Base-by-base conservation (phyloP, 1,139 yeast genomes). In the Spencermartinsiella ligniputridi region DNA sequence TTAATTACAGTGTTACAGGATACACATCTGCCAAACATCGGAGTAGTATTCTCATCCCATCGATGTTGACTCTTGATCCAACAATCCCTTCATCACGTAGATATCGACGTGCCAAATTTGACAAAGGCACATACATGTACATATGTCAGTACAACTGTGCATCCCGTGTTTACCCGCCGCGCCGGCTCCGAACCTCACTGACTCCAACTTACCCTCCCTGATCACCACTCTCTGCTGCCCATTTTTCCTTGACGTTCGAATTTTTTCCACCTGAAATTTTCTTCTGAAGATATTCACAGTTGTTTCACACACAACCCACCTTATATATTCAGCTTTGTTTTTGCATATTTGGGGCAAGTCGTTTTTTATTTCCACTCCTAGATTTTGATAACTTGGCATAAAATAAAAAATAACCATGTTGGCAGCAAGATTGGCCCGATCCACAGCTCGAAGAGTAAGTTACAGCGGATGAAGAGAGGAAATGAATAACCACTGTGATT, bases 381-480 rank as follows among this genome's bases (percentile, higher is more conserved):
- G 32, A 27, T 27, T 27, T 27, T 6, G 11, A 8, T 22, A 11
- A 22, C 25, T 6, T 20, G 15, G n/a, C n/a, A 35, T 30, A 38
- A 29, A 42, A 15, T 30, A 41, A 39, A 13, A 44, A 11, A 9
- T 27, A 5, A 27, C 15, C 8, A 35, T 46, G 46, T 41, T 45
- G 30, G 49, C 49, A 27, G 37, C 49, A 16, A 46, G 49, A 46
- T 39, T 46, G n/a, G 35, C 47, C 30, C 45, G 49, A 19, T 32
- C 49, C 30, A 42, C 49, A 8, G 32, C 44, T 19, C 40, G 47
- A 34, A 36, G 47, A 29, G 46, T 44, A 39, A 35, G 47, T 42
- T 17, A 12, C n/a, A 11, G 11, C 11, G 25, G 17, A 30, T 8
- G 13, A n/a, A 30, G 13, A 30, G 13, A 6, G 34, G 13, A n/a